Evolutionary conservation across 371 early-diverging fungal genomes (phyloP).

Genomic region (Blastocladiella emersonii): DNA sequence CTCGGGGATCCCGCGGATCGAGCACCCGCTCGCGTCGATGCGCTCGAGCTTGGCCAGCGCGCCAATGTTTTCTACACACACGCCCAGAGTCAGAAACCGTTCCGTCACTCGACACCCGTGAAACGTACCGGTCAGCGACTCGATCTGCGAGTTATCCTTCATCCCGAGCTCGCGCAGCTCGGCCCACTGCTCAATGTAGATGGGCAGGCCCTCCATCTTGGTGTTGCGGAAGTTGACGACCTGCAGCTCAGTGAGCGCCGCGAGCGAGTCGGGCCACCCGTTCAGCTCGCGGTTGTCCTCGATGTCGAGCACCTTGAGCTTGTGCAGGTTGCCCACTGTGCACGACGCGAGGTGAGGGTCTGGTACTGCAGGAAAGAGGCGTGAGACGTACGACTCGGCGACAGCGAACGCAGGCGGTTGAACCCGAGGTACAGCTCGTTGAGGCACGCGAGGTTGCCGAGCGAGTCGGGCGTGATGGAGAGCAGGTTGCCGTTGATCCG

Average conservation of each 20-base stretch:
- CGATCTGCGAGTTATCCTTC: slow-evolving; percentile 1
- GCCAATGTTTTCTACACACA: neutral
- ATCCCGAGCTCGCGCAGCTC: neutral
- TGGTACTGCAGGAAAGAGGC: neutral
- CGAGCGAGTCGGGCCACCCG: neutral
- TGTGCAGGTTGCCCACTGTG: neutral
- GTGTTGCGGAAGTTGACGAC: neutral
- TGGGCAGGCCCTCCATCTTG: neutral
- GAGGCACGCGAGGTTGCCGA: neutral
- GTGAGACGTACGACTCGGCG: neutral
- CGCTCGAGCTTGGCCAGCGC: neutral
- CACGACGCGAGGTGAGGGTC: neutral
- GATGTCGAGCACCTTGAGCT: neutral
- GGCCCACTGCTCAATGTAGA: neutral
- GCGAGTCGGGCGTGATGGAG: neutral
- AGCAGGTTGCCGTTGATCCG: neutral
- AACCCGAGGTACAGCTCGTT: neutral
- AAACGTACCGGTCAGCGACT: neutral
- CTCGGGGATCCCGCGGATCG: neutral
- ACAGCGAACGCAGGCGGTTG: neutral
- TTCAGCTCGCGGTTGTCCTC: neutral
- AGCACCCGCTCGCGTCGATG: neutral
- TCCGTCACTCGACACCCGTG: too few relatives aligned
- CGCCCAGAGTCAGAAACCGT: neutral
- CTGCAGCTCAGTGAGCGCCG: neutral